phyloP scores from a whole-genome alignment of 2,329 filamentous ascomycete species.

The Sclerotinia trifoliorum region DNA sequence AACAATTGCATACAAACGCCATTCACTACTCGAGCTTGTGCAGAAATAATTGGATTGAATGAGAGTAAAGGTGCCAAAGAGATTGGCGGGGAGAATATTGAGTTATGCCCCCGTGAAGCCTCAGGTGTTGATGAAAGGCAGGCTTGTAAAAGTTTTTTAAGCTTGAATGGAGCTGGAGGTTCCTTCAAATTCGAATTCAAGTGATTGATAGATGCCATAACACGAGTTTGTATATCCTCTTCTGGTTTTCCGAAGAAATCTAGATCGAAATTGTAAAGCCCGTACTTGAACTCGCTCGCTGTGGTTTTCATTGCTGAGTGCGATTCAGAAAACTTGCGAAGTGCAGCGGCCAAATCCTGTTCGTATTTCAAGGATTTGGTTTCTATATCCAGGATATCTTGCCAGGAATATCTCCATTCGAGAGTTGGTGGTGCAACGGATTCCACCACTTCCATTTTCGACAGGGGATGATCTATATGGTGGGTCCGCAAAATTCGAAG shows the following conservation, averaged over 20 bases:
- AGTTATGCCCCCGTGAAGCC: slow-evolving; percentile 22
- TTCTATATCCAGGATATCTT: slow-evolving; percentile 64
- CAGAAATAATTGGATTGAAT: slow-evolving; percentile 69
- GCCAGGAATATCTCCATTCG: slow-evolving; percentile 72
- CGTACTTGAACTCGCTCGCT: neutral
- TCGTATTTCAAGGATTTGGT: slow-evolving; percentile 56
- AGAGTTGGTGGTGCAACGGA: slow-evolving; percentile 55
- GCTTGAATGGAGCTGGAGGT: slow-evolving; percentile 27
- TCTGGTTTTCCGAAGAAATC: slow-evolving; percentile 52
- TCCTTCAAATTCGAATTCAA: slow-evolving; percentile 44
- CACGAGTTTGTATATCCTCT: slow-evolving; percentile 47
- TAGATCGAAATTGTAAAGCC: slow-evolving; percentile 23
- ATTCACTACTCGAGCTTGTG: slow-evolving; percentile 76
- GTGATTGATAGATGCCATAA: slow-evolving; percentile 52
- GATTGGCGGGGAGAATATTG: slow-evolving; percentile 38
- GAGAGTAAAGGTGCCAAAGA: slow-evolving; percentile 66
- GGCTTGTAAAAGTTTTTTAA: slow-evolving; percentile 31
- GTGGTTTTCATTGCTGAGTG: neutral
- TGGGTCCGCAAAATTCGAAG: slow-evolving; percentile 68
- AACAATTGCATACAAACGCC: slow-evolving; percentile 73
- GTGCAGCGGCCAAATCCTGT: slow-evolving; percentile 42
- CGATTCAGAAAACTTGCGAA: slow-evolving; percentile 30
- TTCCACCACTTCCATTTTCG: slow-evolving; percentile 49
- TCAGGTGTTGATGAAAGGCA: slow-evolving; percentile 29
- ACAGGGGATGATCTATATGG: slow-evolving; percentile 70